Evolutionary conservation across 768 basidiomycete species (phyloP), one percentile per base, ranked within the genome.

Genomic region (Paxillus involutus): DNA sequence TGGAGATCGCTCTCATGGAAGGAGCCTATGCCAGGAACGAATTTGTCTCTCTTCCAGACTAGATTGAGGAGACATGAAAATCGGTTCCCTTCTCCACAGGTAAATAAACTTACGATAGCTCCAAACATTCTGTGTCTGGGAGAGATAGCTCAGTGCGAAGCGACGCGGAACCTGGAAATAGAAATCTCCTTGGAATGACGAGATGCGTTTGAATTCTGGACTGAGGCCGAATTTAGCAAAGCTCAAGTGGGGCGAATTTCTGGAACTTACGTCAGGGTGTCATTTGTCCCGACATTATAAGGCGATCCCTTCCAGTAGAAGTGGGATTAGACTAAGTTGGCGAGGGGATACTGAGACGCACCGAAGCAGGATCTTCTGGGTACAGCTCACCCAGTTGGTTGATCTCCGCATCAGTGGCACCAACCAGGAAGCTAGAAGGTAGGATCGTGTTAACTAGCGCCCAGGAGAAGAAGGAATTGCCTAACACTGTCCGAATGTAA

Each of bases 131-230:
- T 63, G 60, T 1, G 52, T 63, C 2, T 11, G 30, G 30, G 62
- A 63, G 2, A 61, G 36, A 21, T 53, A 44, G 17, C 46, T 49
- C 32, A 62, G 33, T 0, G 48, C 8, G 13, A 51, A 60, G 8
- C 52, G 52, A n/a, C 55, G 55, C 3, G 52, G 62, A n/a, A 21
- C 30, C 30, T 74, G 66, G 57, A 75, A 75, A 11, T 53, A 47
- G 6, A 63, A 44, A 53, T 78, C 76, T 1, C 76, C 75, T 43
- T 66, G 66, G 26, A 75, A 51, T 0, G 74, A 71, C 1, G 75
- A 69, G 7, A 76, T 52, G 3, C 77, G 71, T 53, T 77, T 77
- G 59, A 63, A 77, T 58, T 78, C 48, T 4, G 75, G 74, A 2
- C 74, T 74, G 43, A 39, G 6, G 6, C 17, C 13, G 10, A 17